Conservation (phyloP, 441 rosid genomes). For the Aquilaria agallochum region DNA sequence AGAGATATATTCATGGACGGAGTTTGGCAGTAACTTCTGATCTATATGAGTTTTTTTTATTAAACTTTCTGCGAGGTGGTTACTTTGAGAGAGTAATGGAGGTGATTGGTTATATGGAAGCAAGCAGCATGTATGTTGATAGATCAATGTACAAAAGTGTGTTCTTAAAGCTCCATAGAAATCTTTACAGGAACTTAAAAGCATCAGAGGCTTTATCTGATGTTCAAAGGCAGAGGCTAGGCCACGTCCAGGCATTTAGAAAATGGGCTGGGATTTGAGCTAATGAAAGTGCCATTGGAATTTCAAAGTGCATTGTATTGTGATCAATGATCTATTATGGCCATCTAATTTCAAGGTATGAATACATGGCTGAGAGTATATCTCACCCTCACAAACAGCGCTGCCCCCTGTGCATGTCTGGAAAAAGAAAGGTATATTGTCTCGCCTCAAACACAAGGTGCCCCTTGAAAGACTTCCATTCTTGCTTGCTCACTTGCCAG, state of each 20-base stretch:
- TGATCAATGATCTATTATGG: too few species aligned
- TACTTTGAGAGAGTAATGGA: constrained; percentile 92
- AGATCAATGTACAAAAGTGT: constrained; percentile 53
- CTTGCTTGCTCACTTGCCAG: too few species aligned
- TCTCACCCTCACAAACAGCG: too few species aligned
- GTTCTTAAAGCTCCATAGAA: constrained; percentile 67
- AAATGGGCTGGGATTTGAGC: constrained; percentile 46
- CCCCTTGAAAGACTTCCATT: too few species aligned
- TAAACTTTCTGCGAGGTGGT: constrained; percentile 76
- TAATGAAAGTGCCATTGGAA: too few species aligned
- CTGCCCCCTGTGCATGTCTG: too few species aligned
- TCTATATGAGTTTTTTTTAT: constrained; percentile 55
- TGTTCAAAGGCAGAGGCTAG: constrained; percentile 62
- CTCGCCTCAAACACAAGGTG: too few species aligned
- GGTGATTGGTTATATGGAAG: constrained; percentile 52
- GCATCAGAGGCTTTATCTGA: constrained; percentile 49
- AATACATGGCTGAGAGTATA: too few species aligned
- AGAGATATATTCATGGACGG: constrained; percentile 39
- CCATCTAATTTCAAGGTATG: too few species aligned
- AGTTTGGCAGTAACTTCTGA: constrained; percentile 50
- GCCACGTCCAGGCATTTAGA: constrained; percentile 51
- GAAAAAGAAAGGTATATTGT: too few species aligned
- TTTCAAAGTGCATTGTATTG: too few species aligned
- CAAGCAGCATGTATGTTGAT: constrained; percentile 42
- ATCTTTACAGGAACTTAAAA: constrained; percentile 57